Evolutionary conservation across 768 basidiomycete genomes (phyloP), one percentile per base, ranked within the genome.

Genomic region (Mycena leptocephala): DNA sequence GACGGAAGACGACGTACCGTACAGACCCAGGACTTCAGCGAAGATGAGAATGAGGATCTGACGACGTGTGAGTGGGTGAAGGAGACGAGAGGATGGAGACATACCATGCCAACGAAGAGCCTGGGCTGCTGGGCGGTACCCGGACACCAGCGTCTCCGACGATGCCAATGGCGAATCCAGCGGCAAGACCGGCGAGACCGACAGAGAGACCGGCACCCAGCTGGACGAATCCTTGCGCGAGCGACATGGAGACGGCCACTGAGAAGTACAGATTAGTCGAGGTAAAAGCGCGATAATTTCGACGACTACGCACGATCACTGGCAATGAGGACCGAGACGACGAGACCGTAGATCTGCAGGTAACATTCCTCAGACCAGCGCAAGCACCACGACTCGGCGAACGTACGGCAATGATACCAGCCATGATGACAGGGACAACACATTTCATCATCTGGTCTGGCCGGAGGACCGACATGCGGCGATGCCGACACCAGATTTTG

Each of bases 391-490:
- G 14, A 64, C 11, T 37, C 51, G 76, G 51, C 28, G 32, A n/a
- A 93, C 96, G 79, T 80, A 99, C 98, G 85, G 96, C 98, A 88
- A 99, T 98, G 89, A 99, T 99, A 97, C 98, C 98, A 90, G 98
- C 98, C 98, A 99, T 99, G 87, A 99, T 95, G 85, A 99, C 97
- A 58, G 97, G 97, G 66, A 99, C 93, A 78, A 95, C 94, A 92
- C 95, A 97, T 90, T 94, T 97, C 95, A 99, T 98, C 96, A 99
- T 97, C 81, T 94, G 90, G 90, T 98, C 97, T 65, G 97, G 98
- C 77, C 97, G 93, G 73, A 98, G 93, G 80, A 98, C 96, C 70
- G 97, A 96, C 98, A 98, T 99, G 79, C 97, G 71, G 97, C 95
- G 79, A 98, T 96, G 81, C 97, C 96, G 79, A 97, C 98, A 82